Conservation (phyloP, 306 rosid genomes). For the Dalbergia cultrata region DNA sequence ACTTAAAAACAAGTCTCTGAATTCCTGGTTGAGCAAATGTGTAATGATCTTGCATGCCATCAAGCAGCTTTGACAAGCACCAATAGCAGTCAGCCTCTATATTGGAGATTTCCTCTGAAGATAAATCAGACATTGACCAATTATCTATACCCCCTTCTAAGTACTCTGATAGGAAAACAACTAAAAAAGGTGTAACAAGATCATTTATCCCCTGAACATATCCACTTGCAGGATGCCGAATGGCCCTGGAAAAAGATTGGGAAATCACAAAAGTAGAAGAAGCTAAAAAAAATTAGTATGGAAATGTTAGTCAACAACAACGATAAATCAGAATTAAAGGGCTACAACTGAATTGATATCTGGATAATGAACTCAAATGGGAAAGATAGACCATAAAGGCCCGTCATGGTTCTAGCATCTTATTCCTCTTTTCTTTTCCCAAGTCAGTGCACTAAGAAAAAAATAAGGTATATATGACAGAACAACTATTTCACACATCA, state of each 20-base stretch:
- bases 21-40: constrained; percentile 96
- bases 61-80: constrained; percentile 89
- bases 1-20: constrained; percentile 86
- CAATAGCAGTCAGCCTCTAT: constrained; percentile 93
- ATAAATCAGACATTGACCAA: constrained; percentile 78
- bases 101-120: constrained; percentile 66
- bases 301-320: constrained; percentile 20
- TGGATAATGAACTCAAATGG: constrained; percentile 21
- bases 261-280: constrained; percentile 29
- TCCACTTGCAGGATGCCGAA: constrained; percentile 97
- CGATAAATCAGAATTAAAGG: constrained; percentile 13
- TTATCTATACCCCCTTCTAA: constrained; percentile 75
- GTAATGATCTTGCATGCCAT: constrained; percentile 97
- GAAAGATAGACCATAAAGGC: constrained; percentile 8
- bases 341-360: constrained; percentile 11
- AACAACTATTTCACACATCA: not conserved
- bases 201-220: constrained; percentile 97
- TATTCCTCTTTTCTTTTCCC: not conserved
- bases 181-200: constrained; percentile 84
- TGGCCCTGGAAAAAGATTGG: constrained; percentile 71
- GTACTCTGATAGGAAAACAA: constrained; percentile 84
- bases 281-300: not conserved
- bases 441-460: constrained; percentile 6
- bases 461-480: not conserved
- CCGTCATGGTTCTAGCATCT: not conserved